Evolutionary conservation across 2,329 filamentous ascomycete species (phyloP).

Genomic region (Exophiala viscosa): DNA sequence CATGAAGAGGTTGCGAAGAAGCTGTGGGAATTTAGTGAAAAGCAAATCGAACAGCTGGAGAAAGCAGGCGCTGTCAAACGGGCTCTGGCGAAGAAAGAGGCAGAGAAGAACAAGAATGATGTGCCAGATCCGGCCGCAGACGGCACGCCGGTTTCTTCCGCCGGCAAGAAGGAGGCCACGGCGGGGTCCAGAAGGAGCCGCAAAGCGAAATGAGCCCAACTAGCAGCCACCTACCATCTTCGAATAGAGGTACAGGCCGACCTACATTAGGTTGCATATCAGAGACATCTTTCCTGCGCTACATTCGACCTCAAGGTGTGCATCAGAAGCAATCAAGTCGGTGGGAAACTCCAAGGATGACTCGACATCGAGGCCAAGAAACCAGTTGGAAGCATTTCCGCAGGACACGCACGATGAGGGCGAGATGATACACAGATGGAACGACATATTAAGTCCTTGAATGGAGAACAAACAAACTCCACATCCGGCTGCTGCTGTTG

Average conservation of each 20-base stretch:
- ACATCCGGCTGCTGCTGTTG: too few species aligned
- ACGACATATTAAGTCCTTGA: too few species aligned
- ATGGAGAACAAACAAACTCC: too few species aligned
- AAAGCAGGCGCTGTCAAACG: slow-evolving; percentile 68
- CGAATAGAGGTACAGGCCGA: too few species aligned
- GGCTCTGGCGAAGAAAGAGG: slow-evolving; percentile 55
- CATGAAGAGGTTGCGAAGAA: slow-evolving; percentile 78
- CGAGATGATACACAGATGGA: too few species aligned
- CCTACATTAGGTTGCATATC: too few species aligned
- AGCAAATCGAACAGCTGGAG: slow-evolving; percentile 75
- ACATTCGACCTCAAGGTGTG: too few species aligned
- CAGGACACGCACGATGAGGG: too few species aligned
- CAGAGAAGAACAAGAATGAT: slow-evolving; percentile 30
- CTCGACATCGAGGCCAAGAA: too few species aligned
- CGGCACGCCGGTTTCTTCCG: slow-evolving; percentile 2
- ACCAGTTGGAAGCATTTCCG: too few species aligned
- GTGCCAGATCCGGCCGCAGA: slow-evolving; percentile 25
- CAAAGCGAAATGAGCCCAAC: slow-evolving; percentile 30
- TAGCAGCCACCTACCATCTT: background rate
- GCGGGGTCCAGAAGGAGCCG: slow-evolving; percentile 41
- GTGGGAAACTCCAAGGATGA: background rate
- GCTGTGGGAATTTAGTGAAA: slow-evolving; percentile 86
- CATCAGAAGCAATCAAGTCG: background rate
- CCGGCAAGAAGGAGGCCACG: slow-evolving; percentile 30
- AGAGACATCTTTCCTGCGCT: too few species aligned